Evolutionary conservation across 2,329 filamentous ascomycete genomes (phyloP).

Genomic region (Beauveria caledonica): DNA sequence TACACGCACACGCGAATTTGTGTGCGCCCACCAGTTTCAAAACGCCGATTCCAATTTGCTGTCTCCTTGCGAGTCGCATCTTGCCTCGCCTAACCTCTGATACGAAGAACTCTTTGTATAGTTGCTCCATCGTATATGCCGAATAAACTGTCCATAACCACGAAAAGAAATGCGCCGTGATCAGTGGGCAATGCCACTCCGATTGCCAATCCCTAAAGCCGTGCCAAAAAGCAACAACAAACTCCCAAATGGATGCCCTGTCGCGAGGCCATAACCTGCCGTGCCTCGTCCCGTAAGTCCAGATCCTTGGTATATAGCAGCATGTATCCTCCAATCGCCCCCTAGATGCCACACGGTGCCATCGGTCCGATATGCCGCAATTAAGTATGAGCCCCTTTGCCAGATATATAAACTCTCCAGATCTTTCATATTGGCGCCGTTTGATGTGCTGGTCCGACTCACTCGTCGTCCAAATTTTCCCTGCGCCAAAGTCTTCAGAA

Average conservation of each 20-base stretch:
- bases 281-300: constrained; percentile 1
- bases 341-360: constrained; percentile 7
- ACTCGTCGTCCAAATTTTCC: background rate
- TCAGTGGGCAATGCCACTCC: background rate
- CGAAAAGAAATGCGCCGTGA: constrained; percentile 8
- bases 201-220: constrained; percentile 6
- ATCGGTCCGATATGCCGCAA: background rate
- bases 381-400: constrained; percentile 3
- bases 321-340: background rate
- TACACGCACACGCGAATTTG: background rate
- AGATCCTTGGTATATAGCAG: constrained; percentile 10
- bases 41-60: constrained; percentile 9
- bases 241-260: constrained; percentile 10
- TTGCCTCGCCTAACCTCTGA: constrained; percentile 1
- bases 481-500: constrained; percentile 4
- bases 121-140: constrained; percentile 7
- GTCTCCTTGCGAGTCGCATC: background rate
- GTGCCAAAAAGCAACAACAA: constrained; percentile 9
- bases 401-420: constrained; percentile 2
- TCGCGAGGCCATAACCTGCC: constrained; percentile 5
- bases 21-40: background rate
- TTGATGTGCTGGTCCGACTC: constrained; percentile 2
- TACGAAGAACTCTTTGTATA: constrained; percentile 8
- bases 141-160: constrained; percentile 4
- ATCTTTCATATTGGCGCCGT: background rate